Base-by-base conservation (phyloP, 345 rosid genomes). In the Eucalyptus pauciflora region DNA sequence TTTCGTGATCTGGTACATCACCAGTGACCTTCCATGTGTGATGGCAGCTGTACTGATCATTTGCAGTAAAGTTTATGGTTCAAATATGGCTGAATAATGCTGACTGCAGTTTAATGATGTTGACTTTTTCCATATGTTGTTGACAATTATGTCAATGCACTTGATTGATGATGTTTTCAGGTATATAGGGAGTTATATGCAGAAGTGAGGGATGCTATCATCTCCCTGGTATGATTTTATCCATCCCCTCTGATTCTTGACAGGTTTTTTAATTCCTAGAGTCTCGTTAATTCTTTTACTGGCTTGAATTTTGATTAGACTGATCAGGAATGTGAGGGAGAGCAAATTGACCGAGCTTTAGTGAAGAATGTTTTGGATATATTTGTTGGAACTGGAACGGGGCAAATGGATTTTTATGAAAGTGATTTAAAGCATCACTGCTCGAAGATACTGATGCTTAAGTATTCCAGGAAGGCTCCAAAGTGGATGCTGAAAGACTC, bases 381-480 rank as follows among this genome's bases (percentile, higher is more conserved):
- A 76, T 95, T 93, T 89, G 95, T 94, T 52, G 96, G 93, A 88
- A 93, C 92, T n/a, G 96, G 96, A 62, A 94, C 91, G 94, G 93
- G 93, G 14, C 87, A 87, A 29, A 93, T 94, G 94, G 90, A 92
- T 67, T 58, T 45, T 27, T 93, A 94, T 89, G 92, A 93, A 56
- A 81, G 69, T 43, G 96, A 95, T 95, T 95, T 90, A 96, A 95
- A 90, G 92, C 52, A 7, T 85, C 89, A 25, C 91, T 95, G 97
- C 98, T 97, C 86, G 56, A 92, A 48, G 97, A 94, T 90, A 91
- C 96, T 46, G 94, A 95, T 69, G 90, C 95, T 41, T 97, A 95
- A 95, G 91, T 97, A 97, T 93, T 95, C 96, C 90, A 94, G 96
- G 27, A 97, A 95, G 89, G 99, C 99, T 64, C 92, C 98, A 76